Conservation (phyloP, 202 grass and related monocot genomes). For the Bolboschoenoplectus hybrid region DNA sequence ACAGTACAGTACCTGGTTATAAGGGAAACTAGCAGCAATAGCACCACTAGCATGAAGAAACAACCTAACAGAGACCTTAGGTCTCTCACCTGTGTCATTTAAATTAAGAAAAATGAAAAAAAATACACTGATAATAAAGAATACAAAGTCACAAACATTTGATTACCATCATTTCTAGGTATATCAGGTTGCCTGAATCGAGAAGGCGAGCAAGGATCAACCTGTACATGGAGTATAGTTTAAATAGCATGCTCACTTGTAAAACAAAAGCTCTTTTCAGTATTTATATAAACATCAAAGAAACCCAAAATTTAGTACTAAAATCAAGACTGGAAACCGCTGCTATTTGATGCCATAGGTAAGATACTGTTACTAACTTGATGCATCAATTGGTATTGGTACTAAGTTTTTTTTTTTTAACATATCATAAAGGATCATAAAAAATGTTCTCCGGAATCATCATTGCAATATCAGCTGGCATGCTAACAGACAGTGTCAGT, state of each 20-base stretch:
- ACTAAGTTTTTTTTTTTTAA: not conserved
- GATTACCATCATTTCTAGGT: constrained; percentile 57
- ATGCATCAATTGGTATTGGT: not conserved
- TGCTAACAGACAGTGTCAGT: not conserved
- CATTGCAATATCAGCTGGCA: not conserved
- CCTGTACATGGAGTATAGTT: constrained; percentile 34
- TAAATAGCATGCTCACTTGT: constrained; percentile 18
- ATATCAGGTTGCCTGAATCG: constrained; percentile 37
- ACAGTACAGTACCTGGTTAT: constrained; percentile 52
- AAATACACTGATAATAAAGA: constrained; percentile 5
- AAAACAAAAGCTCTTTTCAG: not conserved
- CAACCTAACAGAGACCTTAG: constrained; percentile 58
- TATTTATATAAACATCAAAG: not conserved
- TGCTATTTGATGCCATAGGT: not conserved
- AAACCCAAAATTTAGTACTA: not conserved
- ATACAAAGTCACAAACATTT: constrained; percentile 24
- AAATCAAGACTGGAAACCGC: not conserved
- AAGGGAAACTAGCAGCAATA: constrained; percentile 71
- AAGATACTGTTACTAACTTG: constrained; percentile 7
- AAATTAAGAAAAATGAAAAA: not conserved
- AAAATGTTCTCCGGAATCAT: not conserved
- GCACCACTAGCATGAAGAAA: constrained; percentile 67
- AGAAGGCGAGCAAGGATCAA: constrained; percentile 60
- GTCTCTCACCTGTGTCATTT: constrained; percentile 12
- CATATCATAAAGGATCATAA: not conserved